phyloP scores from a whole-genome alignment of 1,284 basidiomycete genomes.

The Takashimella tepidaria region DNA sequence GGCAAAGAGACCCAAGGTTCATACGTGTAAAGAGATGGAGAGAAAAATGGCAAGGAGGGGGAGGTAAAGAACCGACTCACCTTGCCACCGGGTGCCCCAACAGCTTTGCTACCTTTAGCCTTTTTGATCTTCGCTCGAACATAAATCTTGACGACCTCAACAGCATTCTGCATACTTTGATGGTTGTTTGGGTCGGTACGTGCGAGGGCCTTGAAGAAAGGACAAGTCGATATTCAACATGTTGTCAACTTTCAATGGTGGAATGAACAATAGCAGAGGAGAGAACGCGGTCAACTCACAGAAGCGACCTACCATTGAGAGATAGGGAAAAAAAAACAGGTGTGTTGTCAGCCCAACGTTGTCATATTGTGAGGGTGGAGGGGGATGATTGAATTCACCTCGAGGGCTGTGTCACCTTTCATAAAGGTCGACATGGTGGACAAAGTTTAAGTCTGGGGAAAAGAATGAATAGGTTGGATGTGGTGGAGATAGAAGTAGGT shows the following conservation, averaged over 20 bases:
- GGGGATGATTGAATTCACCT: conserved; percentile 6
- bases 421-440: conserved; percentile 6
- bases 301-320: conserved; percentile 1
- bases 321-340: background rate
- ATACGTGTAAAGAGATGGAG: background rate
- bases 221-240: no score
- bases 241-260: background rate
- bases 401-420: conserved; percentile 17
- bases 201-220: conserved; percentile 14
- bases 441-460: background rate
- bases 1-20: no score
- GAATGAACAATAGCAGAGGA: background rate
- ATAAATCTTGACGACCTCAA: conserved; percentile 27
- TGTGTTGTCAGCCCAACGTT: background rate
- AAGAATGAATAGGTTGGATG: no score
- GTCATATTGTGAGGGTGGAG: background rate
- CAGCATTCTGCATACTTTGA: conserved; percentile 9
- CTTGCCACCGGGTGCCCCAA: conserved; percentile 23
- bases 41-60: background rate
- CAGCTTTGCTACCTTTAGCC: conserved; percentile 14
- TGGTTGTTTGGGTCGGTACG: conserved; percentile 17
- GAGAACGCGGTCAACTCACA: background rate
- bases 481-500: background rate
- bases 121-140: conserved; percentile 25
- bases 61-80: conserved; percentile 11